Evolutionary conservation across 139 green algal genomes (phyloP).

Genomic region (Yamagishiella unicocca): DNA sequence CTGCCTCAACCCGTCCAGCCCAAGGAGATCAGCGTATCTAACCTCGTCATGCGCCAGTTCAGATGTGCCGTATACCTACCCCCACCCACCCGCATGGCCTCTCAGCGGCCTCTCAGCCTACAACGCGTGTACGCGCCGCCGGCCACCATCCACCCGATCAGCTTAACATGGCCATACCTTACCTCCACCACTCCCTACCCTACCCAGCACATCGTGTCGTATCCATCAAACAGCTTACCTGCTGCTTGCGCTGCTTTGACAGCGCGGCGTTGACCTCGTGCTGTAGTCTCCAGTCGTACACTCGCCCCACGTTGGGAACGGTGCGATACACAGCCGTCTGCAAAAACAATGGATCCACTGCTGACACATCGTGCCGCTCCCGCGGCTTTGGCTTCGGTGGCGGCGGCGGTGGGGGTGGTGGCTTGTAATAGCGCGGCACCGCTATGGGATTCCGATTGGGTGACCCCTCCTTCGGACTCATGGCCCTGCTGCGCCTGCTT

Average conservation of each 20-base stretch:
- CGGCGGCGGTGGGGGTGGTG: conserved; percentile 1
- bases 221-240: no score
- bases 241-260: conserved; percentile 30
- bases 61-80: no score
- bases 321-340: conserved; percentile 25
- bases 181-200: no score
- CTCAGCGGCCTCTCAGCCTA: no score
- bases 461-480: background rate
- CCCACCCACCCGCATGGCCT: no score
- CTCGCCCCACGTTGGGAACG: conserved; percentile 19
- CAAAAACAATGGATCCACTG: conserved; percentile 26
- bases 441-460: background rate
- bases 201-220: no score
- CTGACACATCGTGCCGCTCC: conserved; percentile 1
- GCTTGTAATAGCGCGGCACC: background rate
- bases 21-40: no score
- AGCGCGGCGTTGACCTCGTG: conserved; percentile 39
- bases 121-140: no score
- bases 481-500: background rate
- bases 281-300: conserved; percentile 42
- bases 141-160: no score
- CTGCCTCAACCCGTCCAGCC: no score
- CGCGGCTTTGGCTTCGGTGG: conserved; percentile 16
- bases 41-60: no score
- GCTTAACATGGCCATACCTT: no score